Percentiles rank a stretch among this genome's conserved stretches.
phyloP scores from a whole-genome alignment of 306 rosid species.

The Gillenia trifoliata region DNA sequence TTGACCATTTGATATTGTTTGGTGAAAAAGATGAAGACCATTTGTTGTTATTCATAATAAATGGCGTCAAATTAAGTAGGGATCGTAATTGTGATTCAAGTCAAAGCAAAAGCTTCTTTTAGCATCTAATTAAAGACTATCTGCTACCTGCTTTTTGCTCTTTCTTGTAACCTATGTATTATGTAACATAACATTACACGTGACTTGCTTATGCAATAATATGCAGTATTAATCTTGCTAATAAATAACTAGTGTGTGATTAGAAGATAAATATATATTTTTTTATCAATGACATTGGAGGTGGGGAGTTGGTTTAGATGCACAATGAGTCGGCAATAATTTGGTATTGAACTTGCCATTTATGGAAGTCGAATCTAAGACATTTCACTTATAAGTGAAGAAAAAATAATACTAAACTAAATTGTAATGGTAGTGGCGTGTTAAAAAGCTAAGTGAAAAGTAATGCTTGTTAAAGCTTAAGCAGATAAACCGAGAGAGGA shows the following conservation, averaged over 20 bases:
- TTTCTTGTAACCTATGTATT: conserved; percentile 18
- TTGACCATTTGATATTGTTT: conserved; percentile 10
- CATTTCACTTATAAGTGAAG: too few relatives aligned
- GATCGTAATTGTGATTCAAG: conserved; percentile 29
- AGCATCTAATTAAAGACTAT: conserved; percentile 33
- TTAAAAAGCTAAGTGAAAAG: conserved; percentile 32
- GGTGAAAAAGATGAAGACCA: conserved; percentile 17
- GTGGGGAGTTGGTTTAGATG: too few relatives aligned
- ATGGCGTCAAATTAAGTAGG: conserved; percentile 39
- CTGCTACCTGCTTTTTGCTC: conserved; percentile 41
- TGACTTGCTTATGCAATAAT: too few relatives aligned
- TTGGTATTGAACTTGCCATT: too few relatives aligned
- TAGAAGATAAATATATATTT: too few relatives aligned
- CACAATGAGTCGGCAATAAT: neutral
- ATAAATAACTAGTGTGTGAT: too few relatives aligned
- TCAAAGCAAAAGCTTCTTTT: conserved; percentile 48
- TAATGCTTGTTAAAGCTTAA: conserved; percentile 29
- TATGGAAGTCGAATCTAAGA: too few relatives aligned
- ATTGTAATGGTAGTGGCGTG: conserved; percentile 1
- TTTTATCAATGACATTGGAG: too few relatives aligned
- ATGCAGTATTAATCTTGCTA: too few relatives aligned
- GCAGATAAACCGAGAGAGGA: neutral
- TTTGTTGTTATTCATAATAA: conserved; percentile 25
- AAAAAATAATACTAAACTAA: too few relatives aligned
- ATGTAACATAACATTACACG: too few relatives aligned